Percentiles rank a stretch among this genome's conserved stretches.
Evolutionary conservation across 106 monocot species (phyloP).

Genomic region (Dendrobium huoshanense): DNA sequence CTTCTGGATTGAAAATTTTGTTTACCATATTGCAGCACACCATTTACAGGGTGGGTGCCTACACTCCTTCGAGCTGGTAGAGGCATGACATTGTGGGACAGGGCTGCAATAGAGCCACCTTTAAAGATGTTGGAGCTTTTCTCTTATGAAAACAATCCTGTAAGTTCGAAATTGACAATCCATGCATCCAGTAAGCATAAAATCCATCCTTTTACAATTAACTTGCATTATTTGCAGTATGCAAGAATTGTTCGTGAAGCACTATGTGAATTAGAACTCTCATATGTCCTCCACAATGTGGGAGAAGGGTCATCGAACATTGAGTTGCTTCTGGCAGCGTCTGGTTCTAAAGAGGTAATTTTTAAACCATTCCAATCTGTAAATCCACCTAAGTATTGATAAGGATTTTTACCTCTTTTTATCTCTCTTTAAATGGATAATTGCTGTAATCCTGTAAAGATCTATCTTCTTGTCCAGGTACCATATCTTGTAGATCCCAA

Average conservation of each 20-base stretch:
- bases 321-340: conserved; percentile 39
- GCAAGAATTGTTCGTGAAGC: conserved; percentile 88
- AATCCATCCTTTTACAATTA: neutral
- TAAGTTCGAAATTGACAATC: conserved; percentile 16
- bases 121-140: conserved; percentile 63
- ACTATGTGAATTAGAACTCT: conserved; percentile 86
- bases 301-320: conserved; percentile 65
- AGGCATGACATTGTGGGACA: conserved; percentile 84
- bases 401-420: neutral
- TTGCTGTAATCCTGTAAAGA: no score
- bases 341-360: conserved; percentile 66
- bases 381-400: neutral
- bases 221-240: conserved; percentile 27
- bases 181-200: neutral
- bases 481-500: conserved; percentile 78
- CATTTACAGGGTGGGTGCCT: conserved; percentile 90
- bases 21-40: conserved; percentile 40
- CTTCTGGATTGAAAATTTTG: neutral
- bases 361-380: neutral
- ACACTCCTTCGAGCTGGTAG: conserved; percentile 82
- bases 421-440: neutral
- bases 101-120: conserved; percentile 45
- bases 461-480: conserved; percentile 31
- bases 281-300: conserved; percentile 79
- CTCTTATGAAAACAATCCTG: conserved; percentile 81